Base-by-base conservation (phyloP, 169 alveolate species). In the Eimeria acervulina region DNA sequence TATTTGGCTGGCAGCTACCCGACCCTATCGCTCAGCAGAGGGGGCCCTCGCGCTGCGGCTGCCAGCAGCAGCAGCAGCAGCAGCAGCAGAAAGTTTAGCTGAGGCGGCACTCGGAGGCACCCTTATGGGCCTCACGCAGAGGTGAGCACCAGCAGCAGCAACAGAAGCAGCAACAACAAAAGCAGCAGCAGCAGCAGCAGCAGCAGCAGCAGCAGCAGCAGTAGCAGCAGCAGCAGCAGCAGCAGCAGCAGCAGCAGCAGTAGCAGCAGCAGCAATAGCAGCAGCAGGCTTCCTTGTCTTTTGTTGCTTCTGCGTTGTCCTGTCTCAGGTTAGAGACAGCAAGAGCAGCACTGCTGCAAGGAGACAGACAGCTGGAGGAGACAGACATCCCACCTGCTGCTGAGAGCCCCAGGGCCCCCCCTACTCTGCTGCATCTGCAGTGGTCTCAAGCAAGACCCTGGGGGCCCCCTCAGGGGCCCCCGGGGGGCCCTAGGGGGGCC, bases 151-250 rank as follows among this genome's bases (percentile, higher is more conserved):
- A 74, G 52, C 52, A 74, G 85, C 47, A 74, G 85, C 85, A 74
- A 44, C 85, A 74, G 52, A 38, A 74, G 85, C 15, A 74, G 51
- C 55, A 74, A 3, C 85, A 74, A 2, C 85, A 38, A 44, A 0
- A 31, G 51, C 55, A 31, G 85, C 85, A 74, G 31, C 85, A 31
- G 51, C 47, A 28, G 84, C 51, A 72, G 36, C 33, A 28, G 51
- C 42, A 74, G 42, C 42, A 23, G 51, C 42, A 19, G 85, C 85
- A 74, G 47, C 42, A 68, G 80, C 80, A 68, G 15, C 52, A 74
- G 85, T 38, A 74, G 85, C 85, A 74, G 85, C 85, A 74, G 52
- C 85, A 74, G 85, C 15, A 74, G 51, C 55, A 74, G 52, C 85
- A 74, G 52, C 85, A 38, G 85, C 5, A 31, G 51, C 55, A 31